These are phyloP conservation scores for Boletus sensibilis DNA, from an alignment of 768 basidiomycete species.

Conservation along the genomic window DNA sequence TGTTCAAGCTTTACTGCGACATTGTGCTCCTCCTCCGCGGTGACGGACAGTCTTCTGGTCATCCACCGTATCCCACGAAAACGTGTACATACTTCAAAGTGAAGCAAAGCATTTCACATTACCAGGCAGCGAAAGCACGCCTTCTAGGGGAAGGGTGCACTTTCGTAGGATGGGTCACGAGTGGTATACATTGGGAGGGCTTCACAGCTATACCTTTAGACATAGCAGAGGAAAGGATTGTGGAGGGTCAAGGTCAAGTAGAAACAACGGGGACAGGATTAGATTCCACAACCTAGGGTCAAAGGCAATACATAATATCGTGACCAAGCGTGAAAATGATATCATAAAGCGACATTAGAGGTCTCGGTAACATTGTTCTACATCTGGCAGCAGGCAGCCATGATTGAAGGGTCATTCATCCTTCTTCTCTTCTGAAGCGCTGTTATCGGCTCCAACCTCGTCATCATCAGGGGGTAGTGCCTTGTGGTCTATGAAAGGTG, in stretches of 20 bases:
- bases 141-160: conserved; percentile 45
- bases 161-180: conserved; percentile 64
- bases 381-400: not conserved
- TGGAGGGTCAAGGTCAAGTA: not conserved
- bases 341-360: conserved; percentile 20
- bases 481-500: conserved; percentile 30
- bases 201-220: conserved; percentile 35
- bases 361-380: conserved; percentile 8
- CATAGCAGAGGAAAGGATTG: not conserved
- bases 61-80: conserved; percentile 12
- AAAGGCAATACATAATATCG: conserved; percentile 8
- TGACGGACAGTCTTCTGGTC: conserved; percentile 6
- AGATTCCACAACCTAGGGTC: conserved; percentile 2
- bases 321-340: conserved; percentile 8
- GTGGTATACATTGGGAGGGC: conserved; percentile 51
- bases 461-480: conserved; percentile 23
- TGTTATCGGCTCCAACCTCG: conserved; percentile 13
- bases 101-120: conserved; percentile 44
- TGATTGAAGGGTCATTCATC: conserved; percentile 25
- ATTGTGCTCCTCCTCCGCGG: conserved; percentile 18
- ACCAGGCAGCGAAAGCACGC: conserved; percentile 50
- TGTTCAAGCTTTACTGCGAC: conserved; percentile 47
- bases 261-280: not conserved
- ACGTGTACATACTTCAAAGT: conserved; percentile 43
- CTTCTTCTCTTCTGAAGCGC: conserved; percentile 26